phyloP scores from a whole-genome alignment of 208 protist species.

The Leishmania lainsoni region DNA sequence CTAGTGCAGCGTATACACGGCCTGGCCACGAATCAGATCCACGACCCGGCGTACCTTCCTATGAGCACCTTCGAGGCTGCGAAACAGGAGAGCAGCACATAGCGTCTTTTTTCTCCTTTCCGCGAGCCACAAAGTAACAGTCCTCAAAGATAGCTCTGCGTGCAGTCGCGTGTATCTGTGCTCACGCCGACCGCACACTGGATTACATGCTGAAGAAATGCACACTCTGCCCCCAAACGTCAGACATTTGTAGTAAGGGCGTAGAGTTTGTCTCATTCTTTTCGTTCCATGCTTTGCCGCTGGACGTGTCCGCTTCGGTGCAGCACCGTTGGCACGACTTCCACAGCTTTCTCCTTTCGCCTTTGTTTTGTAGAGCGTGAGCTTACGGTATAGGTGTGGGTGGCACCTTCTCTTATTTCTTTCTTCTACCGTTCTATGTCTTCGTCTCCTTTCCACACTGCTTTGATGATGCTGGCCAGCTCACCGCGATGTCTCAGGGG shows the following conservation, averaged over 20 bases:
- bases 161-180: background rate
- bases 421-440: background rate
- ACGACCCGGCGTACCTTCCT: constrained; percentile 64
- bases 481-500: background rate
- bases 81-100: constrained; percentile 35
- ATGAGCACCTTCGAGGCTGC: constrained; percentile 39
- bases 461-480: background rate
- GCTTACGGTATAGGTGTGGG: background rate
- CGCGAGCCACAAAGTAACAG: background rate
- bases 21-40: constrained; percentile 44
- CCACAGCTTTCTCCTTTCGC: background rate
- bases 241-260: background rate
- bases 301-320: background rate
- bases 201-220: background rate
- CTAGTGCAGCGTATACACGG: constrained; percentile 69
- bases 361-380: background rate
- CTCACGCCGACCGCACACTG: background rate
- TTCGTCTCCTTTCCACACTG: background rate
- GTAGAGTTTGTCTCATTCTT: background rate
- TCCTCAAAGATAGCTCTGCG: background rate
- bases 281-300: background rate
- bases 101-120: background rate
- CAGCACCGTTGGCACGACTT: background rate
- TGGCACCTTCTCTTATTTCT: background rate
- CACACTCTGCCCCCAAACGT: background rate